A percentile compares a stretch with the other conserved stretches of the same genome.
phyloP scores from a whole-genome alignment of 306 rosid species.

The Rubus parviflorus region DNA sequence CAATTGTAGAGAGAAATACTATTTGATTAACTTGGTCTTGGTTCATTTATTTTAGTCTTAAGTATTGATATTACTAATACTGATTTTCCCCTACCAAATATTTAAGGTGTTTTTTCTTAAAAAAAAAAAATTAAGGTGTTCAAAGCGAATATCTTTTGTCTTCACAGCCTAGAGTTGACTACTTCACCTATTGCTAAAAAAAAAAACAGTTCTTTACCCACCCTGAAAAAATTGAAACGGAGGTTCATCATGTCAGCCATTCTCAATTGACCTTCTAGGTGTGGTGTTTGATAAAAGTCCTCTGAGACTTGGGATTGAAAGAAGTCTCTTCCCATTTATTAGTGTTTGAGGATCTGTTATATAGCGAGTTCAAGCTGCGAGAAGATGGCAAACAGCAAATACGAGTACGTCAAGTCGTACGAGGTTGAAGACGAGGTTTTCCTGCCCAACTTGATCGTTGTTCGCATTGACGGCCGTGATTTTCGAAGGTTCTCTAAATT shows the following conservation, averaged over 20 bases:
- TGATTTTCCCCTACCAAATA: no score
- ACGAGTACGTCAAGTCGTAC: conserved; percentile 76
- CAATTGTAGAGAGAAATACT: no score
- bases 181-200: not conserved
- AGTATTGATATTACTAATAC: no score
- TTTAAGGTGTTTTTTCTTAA: no score
- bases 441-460: conserved; percentile 62
- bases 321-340: not conserved
- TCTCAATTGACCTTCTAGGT: not conserved
- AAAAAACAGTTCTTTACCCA: not conserved
- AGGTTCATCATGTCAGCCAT: not conserved
- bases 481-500: conserved; percentile 48
- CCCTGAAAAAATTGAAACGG: not conserved
- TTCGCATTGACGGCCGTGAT: conserved; percentile 48
- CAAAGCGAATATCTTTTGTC: no score
- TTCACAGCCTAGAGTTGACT: not conserved
- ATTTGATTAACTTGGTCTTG: no score
- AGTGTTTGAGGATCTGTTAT: no score
- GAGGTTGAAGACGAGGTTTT: conserved; percentile 68
- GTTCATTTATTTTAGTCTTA: no score
- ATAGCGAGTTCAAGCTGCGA: no score
- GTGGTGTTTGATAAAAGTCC: conserved; percentile 9
- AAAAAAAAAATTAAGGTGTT: no score
- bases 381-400: conserved; percentile 75
- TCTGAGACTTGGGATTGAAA: not conserved